Conservation (phyloP, 2,329 filamentous ascomycete genomes). For the Pseudogymnoascus sp. region DNA sequence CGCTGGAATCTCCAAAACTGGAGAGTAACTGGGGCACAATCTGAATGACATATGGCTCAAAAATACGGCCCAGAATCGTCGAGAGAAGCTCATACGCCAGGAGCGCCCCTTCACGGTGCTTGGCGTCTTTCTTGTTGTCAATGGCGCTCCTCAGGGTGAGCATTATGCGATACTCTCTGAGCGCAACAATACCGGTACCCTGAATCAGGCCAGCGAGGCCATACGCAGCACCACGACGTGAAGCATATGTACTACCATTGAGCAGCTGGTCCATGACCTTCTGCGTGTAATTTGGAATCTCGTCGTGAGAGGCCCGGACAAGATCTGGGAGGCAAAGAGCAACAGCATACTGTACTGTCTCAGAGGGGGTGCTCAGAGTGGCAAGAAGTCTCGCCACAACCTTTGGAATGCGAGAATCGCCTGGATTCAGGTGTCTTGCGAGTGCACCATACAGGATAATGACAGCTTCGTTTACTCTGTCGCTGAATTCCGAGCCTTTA, state of each 20-base stretch:
- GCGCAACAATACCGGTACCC: constrained; percentile 73
- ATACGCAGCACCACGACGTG: constrained; percentile 86
- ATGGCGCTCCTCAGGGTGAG: constrained; percentile 68
- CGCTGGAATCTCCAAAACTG: constrained; percentile 80
- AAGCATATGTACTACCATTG: constrained; percentile 84
- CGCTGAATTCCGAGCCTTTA: constrained; percentile 69
- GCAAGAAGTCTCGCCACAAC: constrained; percentile 80
- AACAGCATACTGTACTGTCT: constrained; percentile 93
- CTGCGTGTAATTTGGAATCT: constrained; percentile 71
- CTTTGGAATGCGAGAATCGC: constrained; percentile 79
- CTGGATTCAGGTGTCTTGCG: constrained; percentile 73
- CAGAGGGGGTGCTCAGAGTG: constrained; percentile 88
- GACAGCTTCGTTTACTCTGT: constrained; percentile 92
- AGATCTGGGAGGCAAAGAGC: constrained; percentile 88
- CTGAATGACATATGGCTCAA: constrained; percentile 95
- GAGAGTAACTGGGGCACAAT: constrained; percentile 84
- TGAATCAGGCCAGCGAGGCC: constrained; percentile 83
- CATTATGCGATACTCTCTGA: constrained; percentile 82
- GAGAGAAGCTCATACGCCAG: constrained; percentile 88
- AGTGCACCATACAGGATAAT: constrained; percentile 95
- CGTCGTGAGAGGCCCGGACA: constrained; percentile 70
- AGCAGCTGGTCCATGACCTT: constrained; percentile 76
- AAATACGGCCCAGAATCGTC: constrained; percentile 74
- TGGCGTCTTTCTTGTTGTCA: constrained; percentile 92
- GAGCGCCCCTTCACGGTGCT: constrained; percentile 80